phyloP scores from a whole-genome alignment of 495 filamentous ascomycete genomes.

The Penicillium goetzii region DNA sequence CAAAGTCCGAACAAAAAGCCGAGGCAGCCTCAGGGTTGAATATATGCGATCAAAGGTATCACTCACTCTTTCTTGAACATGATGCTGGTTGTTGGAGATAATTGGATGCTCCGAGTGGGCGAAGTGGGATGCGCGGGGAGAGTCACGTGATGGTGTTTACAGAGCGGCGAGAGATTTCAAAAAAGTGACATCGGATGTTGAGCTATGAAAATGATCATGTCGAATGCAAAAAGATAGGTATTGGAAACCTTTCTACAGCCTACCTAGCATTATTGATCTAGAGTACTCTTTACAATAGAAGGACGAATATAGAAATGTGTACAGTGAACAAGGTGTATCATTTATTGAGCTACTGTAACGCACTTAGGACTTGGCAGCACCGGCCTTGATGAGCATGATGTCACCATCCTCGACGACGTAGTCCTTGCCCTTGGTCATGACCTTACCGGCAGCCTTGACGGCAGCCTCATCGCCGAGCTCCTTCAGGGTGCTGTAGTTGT shows the following conservation, averaged over 20 bases:
- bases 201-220: too few species aligned
- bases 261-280: not conserved
- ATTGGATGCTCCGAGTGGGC: conserved; percentile 14
- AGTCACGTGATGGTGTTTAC: conserved; percentile 33
- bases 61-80: conserved; percentile 95
- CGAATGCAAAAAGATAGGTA: too few species aligned
- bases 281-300: not conserved
- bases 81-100: conserved; percentile 30
- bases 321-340: conserved; percentile 17
- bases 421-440: conserved; percentile 99
- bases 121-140: conserved; percentile 44
- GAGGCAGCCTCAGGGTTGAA: not conserved
- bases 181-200: not conserved
- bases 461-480: conserved; percentile 86
- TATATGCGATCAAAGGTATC: not conserved
- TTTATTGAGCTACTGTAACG: conserved; percentile 23
- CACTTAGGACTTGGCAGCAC: conserved; percentile 79
- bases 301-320: too few species aligned
- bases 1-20: not conserved
- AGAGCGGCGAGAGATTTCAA: not conserved
- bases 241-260: too few species aligned
- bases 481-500: conserved; percentile 76
- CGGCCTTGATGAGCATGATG: conserved; percentile 88
- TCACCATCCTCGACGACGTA: conserved; percentile 67
- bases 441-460: conserved; percentile 91